These are phyloP conservation scores for Starmerella tilneyi DNA, from an alignment of 805 yeast genomes.

Conservation along the genomic window DNA sequence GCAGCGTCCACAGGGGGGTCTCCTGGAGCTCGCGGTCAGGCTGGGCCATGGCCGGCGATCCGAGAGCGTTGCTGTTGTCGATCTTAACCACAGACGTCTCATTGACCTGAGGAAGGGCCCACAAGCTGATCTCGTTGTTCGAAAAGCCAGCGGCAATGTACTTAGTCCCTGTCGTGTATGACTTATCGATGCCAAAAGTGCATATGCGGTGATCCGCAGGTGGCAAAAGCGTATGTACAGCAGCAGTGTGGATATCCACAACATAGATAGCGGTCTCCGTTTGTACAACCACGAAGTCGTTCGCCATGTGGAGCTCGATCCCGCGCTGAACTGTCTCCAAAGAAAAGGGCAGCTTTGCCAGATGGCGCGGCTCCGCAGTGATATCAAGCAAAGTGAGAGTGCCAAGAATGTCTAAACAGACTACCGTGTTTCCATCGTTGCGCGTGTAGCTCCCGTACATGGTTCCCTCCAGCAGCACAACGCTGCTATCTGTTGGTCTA, in stretches of 20 bases:
- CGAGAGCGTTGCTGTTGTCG: neutral
- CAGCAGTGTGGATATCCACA: constrained; percentile 8
- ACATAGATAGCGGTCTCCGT: constrained; percentile 2
- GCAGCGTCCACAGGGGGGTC: constrained; percentile 11
- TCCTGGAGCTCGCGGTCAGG: constrained; percentile 6
- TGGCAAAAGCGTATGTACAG: neutral
- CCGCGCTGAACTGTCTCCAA: neutral
- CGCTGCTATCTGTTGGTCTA: constrained; percentile 5
- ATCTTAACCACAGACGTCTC: neutral
- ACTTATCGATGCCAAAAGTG: constrained; percentile 18
- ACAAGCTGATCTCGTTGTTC: constrained; percentile 10
- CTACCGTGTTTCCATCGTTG: constrained; percentile 15
- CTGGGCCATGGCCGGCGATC: neutral
- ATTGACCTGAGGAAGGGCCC: constrained; percentile 13
- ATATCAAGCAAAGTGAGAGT: neutral
- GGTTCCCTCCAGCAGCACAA: constrained; percentile 15
- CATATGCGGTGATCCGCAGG: constrained; percentile 8
- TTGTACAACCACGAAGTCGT: constrained; percentile 13
- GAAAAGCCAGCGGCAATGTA: constrained; percentile 13
- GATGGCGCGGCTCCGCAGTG: neutral
- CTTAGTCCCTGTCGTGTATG: constrained; percentile 11
- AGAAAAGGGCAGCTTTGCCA: constrained; percentile 6
- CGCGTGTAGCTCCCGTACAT: constrained; percentile 13
- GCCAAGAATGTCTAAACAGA: constrained; percentile 13
- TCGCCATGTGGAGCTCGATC: constrained; percentile 11